These are phyloP conservation scores for Knufia petricola DNA, from an alignment of 2,329 filamentous ascomycete species.

Conservation along the genomic window DNA sequence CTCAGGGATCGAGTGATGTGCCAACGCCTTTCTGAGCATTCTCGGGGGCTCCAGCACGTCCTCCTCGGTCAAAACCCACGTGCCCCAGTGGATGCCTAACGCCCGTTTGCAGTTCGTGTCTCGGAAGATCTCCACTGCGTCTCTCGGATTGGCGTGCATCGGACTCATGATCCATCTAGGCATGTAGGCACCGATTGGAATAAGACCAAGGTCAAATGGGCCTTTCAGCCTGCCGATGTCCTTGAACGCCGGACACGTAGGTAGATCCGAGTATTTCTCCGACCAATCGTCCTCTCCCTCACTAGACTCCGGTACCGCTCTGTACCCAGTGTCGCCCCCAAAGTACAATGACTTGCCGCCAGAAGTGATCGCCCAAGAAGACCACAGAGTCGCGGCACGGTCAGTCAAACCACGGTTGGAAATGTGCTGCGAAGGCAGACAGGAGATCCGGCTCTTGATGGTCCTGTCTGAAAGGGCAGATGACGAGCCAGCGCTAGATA, in stretches of 20 bases:
- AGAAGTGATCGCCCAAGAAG: slow-evolving; percentile 70
- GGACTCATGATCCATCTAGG: slow-evolving; percentile 57
- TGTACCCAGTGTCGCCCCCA: slow-evolving; percentile 70
- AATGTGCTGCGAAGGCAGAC: slow-evolving; percentile 76
- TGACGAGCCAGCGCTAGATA: slow-evolving; percentile 24
- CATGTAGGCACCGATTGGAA: slow-evolving; percentile 85
- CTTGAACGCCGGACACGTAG: slow-evolving; percentile 72
- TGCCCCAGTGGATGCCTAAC: slow-evolving; percentile 85
- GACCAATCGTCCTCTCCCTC: slow-evolving; percentile 61
- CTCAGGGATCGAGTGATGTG: slow-evolving; percentile 48
- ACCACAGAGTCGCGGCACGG: slow-evolving; percentile 70
- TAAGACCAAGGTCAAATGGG: slow-evolving; percentile 81
- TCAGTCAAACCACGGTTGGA: slow-evolving; percentile 61
- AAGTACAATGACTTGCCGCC: slow-evolving; percentile 31
- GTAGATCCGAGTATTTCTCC: slow-evolving; percentile 52
- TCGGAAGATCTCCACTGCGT: slow-evolving; percentile 78
- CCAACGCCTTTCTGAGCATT: slow-evolving; percentile 62
- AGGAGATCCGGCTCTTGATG: slow-evolving; percentile 64
- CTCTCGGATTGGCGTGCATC: slow-evolving; percentile 78
- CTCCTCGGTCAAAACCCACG: slow-evolving; percentile 78
- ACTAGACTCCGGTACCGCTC: slow-evolving; percentile 59
- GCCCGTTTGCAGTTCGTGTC: slow-evolving; percentile 71
- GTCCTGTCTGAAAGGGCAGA: slow-evolving; percentile 28
- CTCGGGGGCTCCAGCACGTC: slow-evolving; percentile 73
- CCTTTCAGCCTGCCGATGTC: slow-evolving; percentile 72